Conservation (phyloP, 75 land plant genomes). For the Pseudotsuga menziesii region DNA sequence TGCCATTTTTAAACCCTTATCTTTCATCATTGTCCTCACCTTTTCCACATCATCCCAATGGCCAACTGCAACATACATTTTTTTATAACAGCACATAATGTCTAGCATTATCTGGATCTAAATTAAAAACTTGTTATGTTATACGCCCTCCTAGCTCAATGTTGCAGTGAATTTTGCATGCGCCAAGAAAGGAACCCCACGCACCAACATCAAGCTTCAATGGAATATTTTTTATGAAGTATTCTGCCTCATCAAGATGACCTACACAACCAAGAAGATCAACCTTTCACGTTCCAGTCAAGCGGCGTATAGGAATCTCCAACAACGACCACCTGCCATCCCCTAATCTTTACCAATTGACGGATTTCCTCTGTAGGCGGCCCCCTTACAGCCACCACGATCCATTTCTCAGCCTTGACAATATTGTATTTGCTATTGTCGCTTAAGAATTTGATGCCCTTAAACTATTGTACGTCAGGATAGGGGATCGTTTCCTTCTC, state of each 20-base stretch:
- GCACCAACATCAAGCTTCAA: background rate
- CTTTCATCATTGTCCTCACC: slow-evolving; percentile 6
- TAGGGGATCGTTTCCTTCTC: too few relatives aligned
- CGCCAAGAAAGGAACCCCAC: slow-evolving; percentile 19
- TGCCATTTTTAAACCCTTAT: slow-evolving; percentile 7
- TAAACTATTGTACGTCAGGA: too few relatives aligned
- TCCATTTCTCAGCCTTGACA: too few relatives aligned
- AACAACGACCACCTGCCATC: too few relatives aligned
- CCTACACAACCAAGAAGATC: slow-evolving; percentile 26
- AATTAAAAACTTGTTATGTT: background rate
- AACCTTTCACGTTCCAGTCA: too few relatives aligned
- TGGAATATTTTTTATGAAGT: slow-evolving; percentile 10
- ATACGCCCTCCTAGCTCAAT: slow-evolving; percentile 3
- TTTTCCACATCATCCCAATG: slow-evolving; percentile 8
- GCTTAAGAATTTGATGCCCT: too few relatives aligned
- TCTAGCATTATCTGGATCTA: slow-evolving; percentile 10
- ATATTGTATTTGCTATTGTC: too few relatives aligned
- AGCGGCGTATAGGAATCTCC: too few relatives aligned
- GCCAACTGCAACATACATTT: slow-evolving; percentile 18
- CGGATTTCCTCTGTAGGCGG: too few relatives aligned
- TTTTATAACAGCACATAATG: slow-evolving; percentile 22
- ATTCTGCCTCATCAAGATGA: slow-evolving; percentile 11
- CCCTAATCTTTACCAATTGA: too few relatives aligned
- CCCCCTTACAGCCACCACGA: too few relatives aligned
- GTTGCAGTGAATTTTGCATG: slow-evolving; percentile 13